Evolutionary conservation across 495 filamentous ascomycete genomes (phyloP), one percentile per base, ranked within the genome.

Genomic region (Thermochaetoides thermophila): DNA sequence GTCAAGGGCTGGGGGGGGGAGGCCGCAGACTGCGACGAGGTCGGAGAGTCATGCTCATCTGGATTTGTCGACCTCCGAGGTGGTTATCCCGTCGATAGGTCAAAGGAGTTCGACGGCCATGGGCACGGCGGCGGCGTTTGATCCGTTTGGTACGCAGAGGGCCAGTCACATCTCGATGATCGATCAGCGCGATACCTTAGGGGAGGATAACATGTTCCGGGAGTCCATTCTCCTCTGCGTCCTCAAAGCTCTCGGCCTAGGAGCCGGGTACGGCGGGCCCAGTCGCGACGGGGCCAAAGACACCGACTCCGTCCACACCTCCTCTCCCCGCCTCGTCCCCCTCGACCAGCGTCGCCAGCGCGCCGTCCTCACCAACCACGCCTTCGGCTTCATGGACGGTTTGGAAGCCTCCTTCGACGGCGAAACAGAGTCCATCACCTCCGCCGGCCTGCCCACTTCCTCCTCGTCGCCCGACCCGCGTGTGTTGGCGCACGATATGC

Each of bases 151-250:
- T n/a, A 57, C 64, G 3, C 67, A 73, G 7, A 59, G 69, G 4
- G 60, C 74, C 27, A 55, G 46, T 20, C 64, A 68, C 23, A n/a
- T n/a, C n/a, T 47, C 68, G 5, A 48, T 63, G 7, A 55, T 76
- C 10, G 73, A 77, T 38, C 74, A 75, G 6, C 74, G 81, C 39
- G 81, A 91, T 17, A 74, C 77, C 3, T 49, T 85, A 9, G 74
- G 94, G 36, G 89, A 95, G 43, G 86, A 95, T 44, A 68, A 72
- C 33, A 45, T 87, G 7, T 96, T 96, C 52, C 68, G 91, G 12
- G 81, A 83, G 40, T 87, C 84, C 0, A 84, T 96, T 13, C 56
- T 95, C 13, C 86, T 93, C 34, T 96, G 89, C 50, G 91, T 96
- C 46, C 84, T 93, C 57, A 95, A 91, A 50, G 81, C 85, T 8